Evolutionary conservation across 768 basidiomycete genomes (phyloP), one percentile per base, ranked within the genome.

Genomic region (Lactarius vividus): DNA sequence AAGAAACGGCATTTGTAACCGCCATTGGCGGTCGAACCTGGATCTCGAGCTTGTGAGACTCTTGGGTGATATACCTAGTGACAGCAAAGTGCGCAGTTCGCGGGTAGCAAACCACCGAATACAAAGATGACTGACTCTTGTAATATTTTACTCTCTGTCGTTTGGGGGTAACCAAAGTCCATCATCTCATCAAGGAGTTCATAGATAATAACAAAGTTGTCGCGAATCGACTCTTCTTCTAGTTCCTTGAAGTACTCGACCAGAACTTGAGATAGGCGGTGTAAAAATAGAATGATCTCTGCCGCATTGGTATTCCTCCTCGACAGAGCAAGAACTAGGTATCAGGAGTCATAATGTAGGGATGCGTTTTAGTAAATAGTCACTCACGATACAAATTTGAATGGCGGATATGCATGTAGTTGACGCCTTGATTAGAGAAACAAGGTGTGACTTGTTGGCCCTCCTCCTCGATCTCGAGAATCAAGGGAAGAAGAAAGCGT

Each of bases 131-230:
- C 59, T 72, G 69, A 93, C 89, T 98, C 96, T 78, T 98, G 96
- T 59, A 98, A 78, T 71, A 98, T 99, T 83, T 99, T 98, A 83
- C 92, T 94, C 80, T 99, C 97, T 18, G 97, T 98, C 49, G 96
- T 99, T 77, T 98, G 97, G 0, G 97, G 96, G 75, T 90, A 98
- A 9, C 97, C 97, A 78, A 97, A 99, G 80, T 99, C 97, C 95
- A 98, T 98, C 94, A 98, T 98, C 81, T 99, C 97, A 73, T 98
- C 96, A 81, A 99, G 84, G 61, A 98, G 85, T 75, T 98, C 96
- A 77, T 97, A 99, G 59, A 99, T 97, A 74, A 99, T 97, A 46
- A 99, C 97, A 74, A 99, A 99, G 74, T 99, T 99, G 78, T 99
- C 97, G 9, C 97, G 84, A 74, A 99, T 98, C 57, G 94, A 96